Evolutionary conservation across 2,329 filamentous ascomycete species (phyloP).

Genomic region (Aspergillus sp.): DNA sequence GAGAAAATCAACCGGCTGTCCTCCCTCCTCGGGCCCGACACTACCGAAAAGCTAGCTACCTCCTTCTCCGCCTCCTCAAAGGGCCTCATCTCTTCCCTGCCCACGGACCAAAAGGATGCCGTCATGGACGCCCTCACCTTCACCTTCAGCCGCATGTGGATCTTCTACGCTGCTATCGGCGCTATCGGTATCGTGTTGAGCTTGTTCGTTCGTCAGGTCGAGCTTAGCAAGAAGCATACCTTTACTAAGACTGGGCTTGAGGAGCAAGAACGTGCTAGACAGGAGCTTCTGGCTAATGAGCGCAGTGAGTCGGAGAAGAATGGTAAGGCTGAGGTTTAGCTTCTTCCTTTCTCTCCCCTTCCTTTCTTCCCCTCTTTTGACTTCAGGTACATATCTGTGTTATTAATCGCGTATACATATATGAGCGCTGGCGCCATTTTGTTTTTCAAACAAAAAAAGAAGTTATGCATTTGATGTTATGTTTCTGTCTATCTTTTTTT

Average conservation of each 20-base stretch:
- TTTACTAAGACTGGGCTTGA: constrained; percentile 41
- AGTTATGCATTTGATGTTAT: no score
- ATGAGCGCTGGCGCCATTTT: no score
- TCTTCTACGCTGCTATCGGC: constrained; percentile 41
- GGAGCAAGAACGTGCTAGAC: constrained; percentile 39
- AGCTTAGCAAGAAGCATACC: constrained; percentile 39
- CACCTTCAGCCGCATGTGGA: constrained; percentile 47
- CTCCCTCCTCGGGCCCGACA: constrained; percentile 24
- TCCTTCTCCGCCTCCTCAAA: constrained; percentile 34
- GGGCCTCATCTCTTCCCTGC: constrained; percentile 28
- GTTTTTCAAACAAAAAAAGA: no score
- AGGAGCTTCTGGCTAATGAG: constrained; percentile 25
- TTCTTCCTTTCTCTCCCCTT: background rate
- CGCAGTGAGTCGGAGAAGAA: constrained; percentile 33
- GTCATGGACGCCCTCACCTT: constrained; percentile 39
- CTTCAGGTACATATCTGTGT: no score
- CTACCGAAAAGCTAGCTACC: constrained; percentile 16
- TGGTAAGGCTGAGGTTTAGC: background rate
- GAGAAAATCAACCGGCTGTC: constrained; percentile 24
- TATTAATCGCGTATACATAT: no score
- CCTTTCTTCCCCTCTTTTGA: no score
- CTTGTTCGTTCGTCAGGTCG: constrained; percentile 32
- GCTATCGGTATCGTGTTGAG: constrained; percentile 36
- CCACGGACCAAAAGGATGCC: constrained; percentile 26
- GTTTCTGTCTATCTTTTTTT: no score